Evolutionary conservation across 1,139 yeast species (phyloP).

Genomic region (Saccharomyces pastorianus): DNA sequence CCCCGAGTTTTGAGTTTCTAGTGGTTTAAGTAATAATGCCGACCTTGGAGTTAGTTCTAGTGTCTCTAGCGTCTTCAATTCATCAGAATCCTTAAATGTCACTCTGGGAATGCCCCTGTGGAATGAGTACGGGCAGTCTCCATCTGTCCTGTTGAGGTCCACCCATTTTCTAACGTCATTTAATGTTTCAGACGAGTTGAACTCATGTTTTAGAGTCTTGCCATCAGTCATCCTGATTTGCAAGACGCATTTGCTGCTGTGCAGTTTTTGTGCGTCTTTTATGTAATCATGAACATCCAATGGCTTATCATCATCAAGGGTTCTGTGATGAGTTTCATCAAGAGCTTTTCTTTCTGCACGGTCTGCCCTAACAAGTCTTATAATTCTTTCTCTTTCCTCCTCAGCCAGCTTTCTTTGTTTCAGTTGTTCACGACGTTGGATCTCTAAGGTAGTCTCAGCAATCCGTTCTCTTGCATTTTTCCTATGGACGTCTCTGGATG

Average conservation of each 20-base stretch:
- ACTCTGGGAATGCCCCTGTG: constrained; percentile 39
- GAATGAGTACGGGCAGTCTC: constrained; percentile 39
- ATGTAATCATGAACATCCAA: constrained; percentile 15
- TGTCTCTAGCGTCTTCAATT: constrained; percentile 38
- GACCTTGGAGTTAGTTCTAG: constrained; percentile 56
- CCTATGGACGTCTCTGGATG: not conserved
- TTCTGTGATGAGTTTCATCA: constrained; percentile 2
- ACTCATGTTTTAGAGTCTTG: constrained; percentile 18
- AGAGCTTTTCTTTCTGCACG: constrained; percentile 19
- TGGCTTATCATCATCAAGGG: constrained; percentile 4
- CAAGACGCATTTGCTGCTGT: constrained; percentile 14
- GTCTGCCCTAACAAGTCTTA: constrained; percentile 33
- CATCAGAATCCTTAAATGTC: constrained; percentile 45
- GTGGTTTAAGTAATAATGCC: constrained; percentile 54
- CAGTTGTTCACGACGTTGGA: constrained; percentile 37
- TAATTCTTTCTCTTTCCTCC: constrained; percentile 47
- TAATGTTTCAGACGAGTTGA: constrained; percentile 16
- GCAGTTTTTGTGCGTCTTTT: constrained; percentile 6
- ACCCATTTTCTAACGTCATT: constrained; percentile 54
- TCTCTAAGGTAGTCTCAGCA: constrained; percentile 33
- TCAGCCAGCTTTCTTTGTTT: constrained; percentile 34
- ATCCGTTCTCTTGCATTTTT: constrained; percentile 35
- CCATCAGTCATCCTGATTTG: constrained; percentile 25
- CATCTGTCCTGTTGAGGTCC: constrained; percentile 43
- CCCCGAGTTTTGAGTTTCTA: constrained; percentile 12